Base-by-base conservation (phyloP, 2,329 filamentous ascomycete genomes). In the Diplodia mutila region DNA sequence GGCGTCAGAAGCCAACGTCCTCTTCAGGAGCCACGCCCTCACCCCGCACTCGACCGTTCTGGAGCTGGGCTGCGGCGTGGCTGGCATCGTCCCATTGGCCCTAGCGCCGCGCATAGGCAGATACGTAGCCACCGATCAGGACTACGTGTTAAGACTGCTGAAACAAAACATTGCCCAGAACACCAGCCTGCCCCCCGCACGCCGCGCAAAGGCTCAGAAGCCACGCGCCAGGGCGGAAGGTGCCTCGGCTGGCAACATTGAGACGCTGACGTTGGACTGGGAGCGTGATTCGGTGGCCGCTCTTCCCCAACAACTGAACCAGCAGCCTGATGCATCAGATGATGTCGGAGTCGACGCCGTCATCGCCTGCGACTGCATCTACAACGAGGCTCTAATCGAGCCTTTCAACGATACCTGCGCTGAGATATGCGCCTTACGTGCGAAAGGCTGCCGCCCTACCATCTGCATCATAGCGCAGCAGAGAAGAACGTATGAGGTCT, bases 331-430 rank as follows among this genome's bases (percentile, higher is more conserved):
- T 8, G 59, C 27, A 32, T 63, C 59, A 63, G 59, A 51, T 63
- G 75, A 85, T 80, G 27, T 70, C 75, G 72, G 73, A 84, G 85
- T 95, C 71, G 91, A 96, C 73, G 80, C 89, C 16, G 83, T 98
- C 12, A 77, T 98, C 42, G 93, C 93, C 4, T 97, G 93, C 75
- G 95, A 99, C 78, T 97, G 94, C 78, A 90, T 99, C 72, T 99
- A 96, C 83, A 99, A 98, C 79, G 92, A 97, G 71, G 87, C 91
- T 2, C 85, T 98, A 3, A 87, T 98, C 27, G 82, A 86, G 52
- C 93, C 94, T 0, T 87, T 98, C 59, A 91, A 95, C n/a, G 86
- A 90, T 73, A 91, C 92, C 0, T 97, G 92, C 76, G 87, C 84
- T 6, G 91, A 96, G 70, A 85, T 89, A 27, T 97, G 93, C 78